Conservation (phyloP, 257 asterid species). For the Solanum corneliomulleri region DNA sequence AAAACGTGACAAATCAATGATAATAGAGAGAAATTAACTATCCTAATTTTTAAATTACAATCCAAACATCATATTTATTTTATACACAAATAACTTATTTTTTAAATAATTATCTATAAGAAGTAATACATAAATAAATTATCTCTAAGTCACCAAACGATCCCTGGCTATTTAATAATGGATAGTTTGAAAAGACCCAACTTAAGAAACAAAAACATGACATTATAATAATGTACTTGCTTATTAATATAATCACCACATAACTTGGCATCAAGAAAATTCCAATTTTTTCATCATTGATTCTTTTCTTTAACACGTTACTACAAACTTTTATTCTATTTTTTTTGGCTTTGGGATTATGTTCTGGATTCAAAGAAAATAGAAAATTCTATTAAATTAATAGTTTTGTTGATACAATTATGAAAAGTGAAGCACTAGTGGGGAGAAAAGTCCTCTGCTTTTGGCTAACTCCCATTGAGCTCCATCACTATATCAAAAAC, state of each 20-base stretch:
- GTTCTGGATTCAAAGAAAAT: not conserved
- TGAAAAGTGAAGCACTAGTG: not conserved
- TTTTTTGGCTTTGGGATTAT: not conserved
- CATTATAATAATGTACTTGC: not conserved
- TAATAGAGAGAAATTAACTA: not conserved
- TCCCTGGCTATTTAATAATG: not conserved
- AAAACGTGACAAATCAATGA: rapidly evolving
- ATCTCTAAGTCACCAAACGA: not conserved
- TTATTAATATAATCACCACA: not conserved
- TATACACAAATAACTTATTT: not conserved
- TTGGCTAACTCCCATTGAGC: not conserved
- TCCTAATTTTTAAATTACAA: rapidly evolving
- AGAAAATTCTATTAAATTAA: not conserved
- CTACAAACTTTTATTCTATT: not conserved
- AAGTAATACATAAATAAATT: no score
- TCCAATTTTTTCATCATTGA: not conserved
- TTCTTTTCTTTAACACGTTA: not conserved
- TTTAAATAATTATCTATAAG: not conserved
- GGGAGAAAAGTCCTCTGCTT: not conserved
- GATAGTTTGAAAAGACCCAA: not conserved
- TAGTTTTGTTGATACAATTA: not conserved
- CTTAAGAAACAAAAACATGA: not conserved
- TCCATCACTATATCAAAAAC: no score
- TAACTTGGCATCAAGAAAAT: not conserved
- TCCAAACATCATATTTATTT: not conserved